These are phyloP conservation scores for Ziziphus jujuba DNA, from an alignment of 306 rosid species.

Conservation along the genomic window DNA sequence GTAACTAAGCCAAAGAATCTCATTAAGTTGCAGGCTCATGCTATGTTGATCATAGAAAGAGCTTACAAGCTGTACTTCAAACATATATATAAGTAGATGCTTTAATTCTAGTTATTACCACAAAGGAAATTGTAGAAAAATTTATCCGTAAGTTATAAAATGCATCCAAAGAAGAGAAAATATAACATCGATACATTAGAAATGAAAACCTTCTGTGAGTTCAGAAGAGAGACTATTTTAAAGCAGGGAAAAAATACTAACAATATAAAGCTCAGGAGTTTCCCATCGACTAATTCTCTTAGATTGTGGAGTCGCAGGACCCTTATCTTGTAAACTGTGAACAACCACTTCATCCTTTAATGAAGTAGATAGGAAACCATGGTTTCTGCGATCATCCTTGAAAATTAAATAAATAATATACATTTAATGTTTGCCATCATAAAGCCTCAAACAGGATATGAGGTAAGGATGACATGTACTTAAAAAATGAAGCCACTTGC, in stretches of 20 bases:
- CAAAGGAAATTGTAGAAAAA: too few relatives aligned
- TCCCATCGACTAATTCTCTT: conserved; percentile 61
- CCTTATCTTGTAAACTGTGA: conserved; percentile 56
- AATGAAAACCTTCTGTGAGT: neutral
- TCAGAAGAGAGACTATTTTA: neutral
- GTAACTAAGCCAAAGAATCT: too few relatives aligned
- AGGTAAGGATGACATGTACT: conserved; percentile 3
- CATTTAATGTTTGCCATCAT: conserved; percentile 14
- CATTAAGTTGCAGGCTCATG: too few relatives aligned
- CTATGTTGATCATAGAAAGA: too few relatives aligned
- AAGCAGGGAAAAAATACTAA: conserved; percentile 42
- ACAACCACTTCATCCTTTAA: conserved; percentile 57
- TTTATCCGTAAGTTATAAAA: too few relatives aligned
- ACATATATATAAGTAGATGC: too few relatives aligned
- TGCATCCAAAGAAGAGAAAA: neutral
- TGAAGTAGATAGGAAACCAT: conserved; percentile 56
- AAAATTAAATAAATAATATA: conserved; percentile 13
- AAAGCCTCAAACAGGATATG: neutral
- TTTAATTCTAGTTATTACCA: too few relatives aligned
- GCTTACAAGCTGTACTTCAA: too few relatives aligned
- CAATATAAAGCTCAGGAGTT: conserved; percentile 79
- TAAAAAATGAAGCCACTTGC: conserved; percentile 13
- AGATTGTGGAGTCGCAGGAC: conserved; percentile 43
- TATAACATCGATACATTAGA: neutral
- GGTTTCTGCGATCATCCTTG: conserved; percentile 56